phyloP scores from a whole-genome alignment of 805 yeast species.

The Myxozyma kluyveri region DNA sequence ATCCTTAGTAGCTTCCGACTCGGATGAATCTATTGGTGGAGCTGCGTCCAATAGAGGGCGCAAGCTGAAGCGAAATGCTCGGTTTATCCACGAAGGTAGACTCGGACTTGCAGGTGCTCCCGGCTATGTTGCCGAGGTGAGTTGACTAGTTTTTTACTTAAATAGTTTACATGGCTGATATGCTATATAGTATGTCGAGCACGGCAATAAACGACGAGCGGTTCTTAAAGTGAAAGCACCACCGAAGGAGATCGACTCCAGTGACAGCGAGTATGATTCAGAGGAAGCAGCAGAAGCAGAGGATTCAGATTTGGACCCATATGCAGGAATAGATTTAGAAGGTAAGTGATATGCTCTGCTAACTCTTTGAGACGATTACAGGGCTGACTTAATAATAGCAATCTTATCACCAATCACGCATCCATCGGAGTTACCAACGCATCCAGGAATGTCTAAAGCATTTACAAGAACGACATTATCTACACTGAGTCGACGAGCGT shows the following conservation, averaged over 20 bases:
- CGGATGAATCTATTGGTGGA: conserved; percentile 34
- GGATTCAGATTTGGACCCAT: conserved; percentile 45
- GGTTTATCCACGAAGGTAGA: conserved; percentile 46
- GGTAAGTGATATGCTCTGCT: conserved; percentile 22
- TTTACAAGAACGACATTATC: conserved; percentile 57
- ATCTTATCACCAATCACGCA: conserved; percentile 75
- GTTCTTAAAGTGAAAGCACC: conserved; percentile 38
- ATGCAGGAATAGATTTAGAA: conserved; percentile 51
- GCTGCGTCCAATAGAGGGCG: conserved; percentile 55
- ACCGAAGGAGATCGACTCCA: conserved; percentile 25
- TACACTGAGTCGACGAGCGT: conserved; percentile 65
- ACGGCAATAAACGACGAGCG: conserved; percentile 38
- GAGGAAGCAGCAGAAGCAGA: conserved; percentile 36
- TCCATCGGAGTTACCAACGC: conserved; percentile 73
- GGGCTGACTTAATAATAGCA: conserved; percentile 36
- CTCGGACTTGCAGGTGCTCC: conserved; percentile 37
- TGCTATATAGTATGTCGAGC: conserved; percentile 30
- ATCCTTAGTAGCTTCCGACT: conserved; percentile 31
- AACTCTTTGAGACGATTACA: background rate
- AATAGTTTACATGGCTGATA: background rate
- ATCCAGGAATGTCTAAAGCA: conserved; percentile 65
- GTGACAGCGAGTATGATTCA: conserved; percentile 34
- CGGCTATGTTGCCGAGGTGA: conserved; percentile 33
- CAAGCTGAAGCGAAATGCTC: conserved; percentile 53
- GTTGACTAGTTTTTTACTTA: background rate